A percentile compares a stretch with the other conserved stretches of the same genome.
phyloP scores from a whole-genome alignment of 192 early-diverging fungal species.

The Dissophora ornata region DNA sequence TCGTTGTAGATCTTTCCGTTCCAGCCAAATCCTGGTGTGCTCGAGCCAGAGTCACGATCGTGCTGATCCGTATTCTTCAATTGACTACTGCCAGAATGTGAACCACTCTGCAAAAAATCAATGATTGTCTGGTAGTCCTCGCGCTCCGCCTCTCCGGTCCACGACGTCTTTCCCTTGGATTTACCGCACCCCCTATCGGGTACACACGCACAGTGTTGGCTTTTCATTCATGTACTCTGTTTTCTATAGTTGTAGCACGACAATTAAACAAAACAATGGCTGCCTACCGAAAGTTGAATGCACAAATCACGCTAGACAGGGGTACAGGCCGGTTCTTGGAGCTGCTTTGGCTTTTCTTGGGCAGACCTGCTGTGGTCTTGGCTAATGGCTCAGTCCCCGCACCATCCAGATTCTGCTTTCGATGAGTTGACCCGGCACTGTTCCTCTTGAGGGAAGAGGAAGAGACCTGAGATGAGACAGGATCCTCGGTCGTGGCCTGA shows the following conservation, averaged over 20 bases:
- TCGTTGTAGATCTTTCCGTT: slow-evolving; percentile 32
- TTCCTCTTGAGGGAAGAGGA: background rate
- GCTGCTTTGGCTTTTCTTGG: background rate
- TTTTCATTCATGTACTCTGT: too few relatives aligned
- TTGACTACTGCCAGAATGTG: slow-evolving; percentile 2
- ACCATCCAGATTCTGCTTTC: background rate
- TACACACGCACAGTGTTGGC: too few relatives aligned
- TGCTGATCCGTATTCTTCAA: background rate
- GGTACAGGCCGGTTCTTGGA: slow-evolving; percentile 3
- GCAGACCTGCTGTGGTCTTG: background rate
- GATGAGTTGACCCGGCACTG: background rate
- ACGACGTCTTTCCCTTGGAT: slow-evolving; percentile 55
- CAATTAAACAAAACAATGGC: too few relatives aligned
- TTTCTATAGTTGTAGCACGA: too few relatives aligned
- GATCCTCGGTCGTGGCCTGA: slow-evolving; percentile 8
- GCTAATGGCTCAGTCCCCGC: too few relatives aligned
- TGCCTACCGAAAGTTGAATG: slow-evolving; percentile 57
- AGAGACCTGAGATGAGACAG: background rate
- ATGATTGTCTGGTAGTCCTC: slow-evolving; percentile 53
- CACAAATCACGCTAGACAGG: slow-evolving; percentile 46
- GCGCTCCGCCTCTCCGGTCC: slow-evolving; percentile 54
- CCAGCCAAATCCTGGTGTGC: slow-evolving; percentile 1
- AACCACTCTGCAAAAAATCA: slow-evolving; percentile 46
- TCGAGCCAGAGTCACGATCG: background rate
- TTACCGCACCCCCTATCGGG: slow-evolving; percentile 51